Base-by-base conservation (phyloP, 2,329 filamentous ascomycete genomes). In the Oidium heveae region DNA sequence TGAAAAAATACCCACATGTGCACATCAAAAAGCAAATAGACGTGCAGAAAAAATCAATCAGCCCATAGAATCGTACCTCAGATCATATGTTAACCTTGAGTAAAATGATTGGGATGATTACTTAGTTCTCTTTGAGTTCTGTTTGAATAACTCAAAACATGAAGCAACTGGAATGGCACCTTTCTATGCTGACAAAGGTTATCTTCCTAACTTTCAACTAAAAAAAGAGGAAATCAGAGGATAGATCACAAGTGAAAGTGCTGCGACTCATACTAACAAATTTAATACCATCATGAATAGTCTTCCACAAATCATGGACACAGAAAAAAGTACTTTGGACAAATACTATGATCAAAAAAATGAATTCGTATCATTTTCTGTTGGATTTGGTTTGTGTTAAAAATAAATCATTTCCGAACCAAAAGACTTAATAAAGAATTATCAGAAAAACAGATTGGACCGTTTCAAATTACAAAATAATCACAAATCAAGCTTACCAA, bases 101-200 rank as follows among this genome's bases (percentile, higher is more conserved):
- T n/a, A n/a, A n/a, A n/a, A n/a, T n/a, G n/a, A n/a, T n/a, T 55
- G 41, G 51, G 49, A 55, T 10, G 9, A 54, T 24, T 50, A 50
- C 16, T 50, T 7, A 13, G 24, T 22, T 22, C n/a, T 46, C 12
- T 46, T 18, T 46, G 43, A 46, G 28, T 46, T 46, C 28, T 46
- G 3, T 5, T 28, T 18, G 43, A 46, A 46, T 13, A 46, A 46
- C 15, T 46, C 43, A 9, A 46, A 46, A n/a, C n/a, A 46, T 22
- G 43, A 18, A 4, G 15, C n/a, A 20, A 46, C 43, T 22, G 43
- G 43, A n/a, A n/a, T n/a, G n/a, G n/a, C n/a, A n/a, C n/a, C n/a
- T n/a, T n/a, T n/a, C n/a, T n/a, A n/a, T n/a, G n/a, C n/a, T n/a
- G n/a, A n/a, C n/a, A n/a, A n/a, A n/a, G n/a, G n/a, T n/a, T n/a